Evolutionary conservation across 805 yeast species (phyloP).

Genomic region (Barnettozyma botsteinii): DNA sequence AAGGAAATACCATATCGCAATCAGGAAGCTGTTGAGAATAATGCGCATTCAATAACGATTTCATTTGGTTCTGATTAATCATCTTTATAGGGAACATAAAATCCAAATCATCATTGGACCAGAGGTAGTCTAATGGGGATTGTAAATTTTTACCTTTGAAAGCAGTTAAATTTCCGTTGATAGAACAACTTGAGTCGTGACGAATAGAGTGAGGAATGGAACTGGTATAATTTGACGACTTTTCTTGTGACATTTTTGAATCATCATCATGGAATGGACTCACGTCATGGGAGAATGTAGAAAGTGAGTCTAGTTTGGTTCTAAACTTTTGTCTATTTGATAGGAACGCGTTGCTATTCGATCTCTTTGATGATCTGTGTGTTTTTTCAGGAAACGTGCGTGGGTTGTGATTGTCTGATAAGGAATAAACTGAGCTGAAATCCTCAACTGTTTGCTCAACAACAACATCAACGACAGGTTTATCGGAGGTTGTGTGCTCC

Average conservation of each 20-base stretch:
- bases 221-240: conserved; percentile 4
- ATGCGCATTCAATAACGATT: conserved; percentile 17
- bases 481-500: neutral
- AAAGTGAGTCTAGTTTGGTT: conserved; percentile 14
- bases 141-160: conserved; percentile 4
- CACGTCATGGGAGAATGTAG: neutral
- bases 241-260: neutral
- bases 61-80: conserved; percentile 18
- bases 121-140: conserved; percentile 20
- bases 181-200: conserved; percentile 5
- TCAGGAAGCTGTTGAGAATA: conserved; percentile 45
- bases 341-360: conserved; percentile 17
- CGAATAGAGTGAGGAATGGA: conserved; percentile 3
- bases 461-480: neutral
- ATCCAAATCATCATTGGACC: conserved; percentile 14
- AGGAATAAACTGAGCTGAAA: neutral
- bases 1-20: conserved; percentile 72
- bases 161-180: neutral
- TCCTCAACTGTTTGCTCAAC: neutral
- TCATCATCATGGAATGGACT: conserved; percentile 3
- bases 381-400: conserved; percentile 5
- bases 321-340: conserved; percentile 23
- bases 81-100: conserved; percentile 18
- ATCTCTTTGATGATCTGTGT: conserved; percentile 18
- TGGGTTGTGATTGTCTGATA: conserved; percentile 2